Percentiles rank a stretch among this genome's conserved stretches.
These are phyloP conservation scores for Trichoderma guizhouense DNA, from an alignment of 2,329 filamentous ascomycete genomes.

Conservation along the genomic window DNA sequence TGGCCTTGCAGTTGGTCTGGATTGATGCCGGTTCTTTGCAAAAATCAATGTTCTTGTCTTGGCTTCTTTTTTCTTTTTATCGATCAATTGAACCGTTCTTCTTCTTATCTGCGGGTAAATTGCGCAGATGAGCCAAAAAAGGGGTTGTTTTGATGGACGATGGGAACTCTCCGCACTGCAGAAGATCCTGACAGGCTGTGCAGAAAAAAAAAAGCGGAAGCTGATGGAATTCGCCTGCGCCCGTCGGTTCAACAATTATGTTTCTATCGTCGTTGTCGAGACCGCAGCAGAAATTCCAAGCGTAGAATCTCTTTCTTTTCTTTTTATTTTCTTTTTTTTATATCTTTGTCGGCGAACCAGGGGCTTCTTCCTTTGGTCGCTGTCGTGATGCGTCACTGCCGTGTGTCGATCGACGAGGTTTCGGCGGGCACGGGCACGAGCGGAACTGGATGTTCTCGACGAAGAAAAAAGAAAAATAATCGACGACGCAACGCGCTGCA, in stretches of 20 bases:
- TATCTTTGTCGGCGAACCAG: constrained; percentile 4
- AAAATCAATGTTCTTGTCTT: constrained; percentile 15
- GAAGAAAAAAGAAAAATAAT: neutral
- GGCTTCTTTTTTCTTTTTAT: neutral
- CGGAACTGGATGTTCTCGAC: neutral
- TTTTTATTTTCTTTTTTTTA: neutral
- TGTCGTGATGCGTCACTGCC: constrained; percentile 15
- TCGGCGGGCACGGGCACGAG: constrained; percentile 3
- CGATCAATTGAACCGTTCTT: constrained; percentile 14
- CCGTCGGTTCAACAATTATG: neutral
- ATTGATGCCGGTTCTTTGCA: constrained; percentile 12
- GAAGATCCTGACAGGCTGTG: constrained; percentile 13
- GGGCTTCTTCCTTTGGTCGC: neutral
- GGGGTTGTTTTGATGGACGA: constrained; percentile 8
- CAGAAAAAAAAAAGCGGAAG: neutral
- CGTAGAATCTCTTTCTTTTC: neutral
- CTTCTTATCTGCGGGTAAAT: neutral
- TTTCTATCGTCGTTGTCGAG: neutral
- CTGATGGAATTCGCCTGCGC: neutral
- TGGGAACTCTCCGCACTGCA: constrained; percentile 16
- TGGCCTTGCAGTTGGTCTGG: constrained; percentile 15
- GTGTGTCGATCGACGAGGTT: constrained; percentile 5
- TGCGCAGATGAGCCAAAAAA: constrained; percentile 1
- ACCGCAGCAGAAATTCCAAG: neutral
- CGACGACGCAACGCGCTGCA: constrained; percentile 14